phyloP scores from a whole-genome alignment of 805 yeast species.

The fission yeast (Schizosaccharomyces pombe) region DNA sequence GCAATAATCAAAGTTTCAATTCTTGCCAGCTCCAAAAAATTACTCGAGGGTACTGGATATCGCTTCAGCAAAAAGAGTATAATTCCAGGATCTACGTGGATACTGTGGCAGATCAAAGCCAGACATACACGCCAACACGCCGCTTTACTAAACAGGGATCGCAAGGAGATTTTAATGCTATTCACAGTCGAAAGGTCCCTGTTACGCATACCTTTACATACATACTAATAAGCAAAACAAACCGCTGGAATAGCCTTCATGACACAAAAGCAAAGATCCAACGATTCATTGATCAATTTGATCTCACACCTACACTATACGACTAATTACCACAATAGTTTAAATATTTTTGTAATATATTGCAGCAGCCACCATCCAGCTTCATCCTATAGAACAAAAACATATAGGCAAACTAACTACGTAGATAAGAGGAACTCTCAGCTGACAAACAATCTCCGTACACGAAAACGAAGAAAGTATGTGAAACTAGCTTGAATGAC shows the following conservation, averaged over 20 bases:
- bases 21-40: background rate
- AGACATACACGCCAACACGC: too few species aligned
- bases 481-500: background rate
- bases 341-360: background rate
- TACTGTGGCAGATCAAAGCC: too few species aligned
- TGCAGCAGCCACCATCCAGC: background rate
- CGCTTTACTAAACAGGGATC: too few species aligned
- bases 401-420: slow-evolving; percentile 1
- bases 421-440: background rate
- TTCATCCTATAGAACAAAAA: background rate
- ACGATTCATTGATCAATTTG: background rate
- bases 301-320: background rate
- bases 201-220: background rate
- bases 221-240: background rate
- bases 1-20: background rate
- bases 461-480: background rate
- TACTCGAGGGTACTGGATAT: background rate
- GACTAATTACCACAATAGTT: background rate
- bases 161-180: too few species aligned
- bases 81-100: too few species aligned
- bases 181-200: too few species aligned
- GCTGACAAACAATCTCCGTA: too few species aligned
- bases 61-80: background rate
- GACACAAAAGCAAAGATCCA: background rate
- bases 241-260: background rate